These are phyloP conservation scores for Miamiensis avidus DNA, from an alignment of 169 alveolate species.

Conservation along the genomic window DNA sequence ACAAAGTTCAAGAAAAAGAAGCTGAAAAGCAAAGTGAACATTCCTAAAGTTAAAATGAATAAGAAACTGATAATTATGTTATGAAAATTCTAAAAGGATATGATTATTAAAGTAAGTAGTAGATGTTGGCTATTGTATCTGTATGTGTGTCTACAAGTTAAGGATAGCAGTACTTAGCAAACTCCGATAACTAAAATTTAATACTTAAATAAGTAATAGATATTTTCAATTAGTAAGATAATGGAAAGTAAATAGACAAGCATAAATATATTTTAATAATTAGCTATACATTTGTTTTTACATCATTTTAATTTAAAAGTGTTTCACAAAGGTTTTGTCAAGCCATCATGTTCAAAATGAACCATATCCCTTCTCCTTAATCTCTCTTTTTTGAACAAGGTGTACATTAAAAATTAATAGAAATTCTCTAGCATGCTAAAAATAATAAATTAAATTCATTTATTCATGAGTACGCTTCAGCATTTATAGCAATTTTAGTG, in stretches of 20 bases:
- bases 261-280: background rate
- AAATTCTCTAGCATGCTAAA: background rate
- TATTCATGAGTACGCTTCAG: conserved; percentile 2
- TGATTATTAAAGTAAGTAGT: background rate
- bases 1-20: no score
- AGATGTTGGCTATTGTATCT: background rate
- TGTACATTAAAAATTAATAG: background rate
- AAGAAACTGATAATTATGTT: background rate
- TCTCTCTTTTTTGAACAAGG: background rate
- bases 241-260: background rate
- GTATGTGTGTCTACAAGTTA: background rate
- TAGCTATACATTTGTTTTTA: background rate
- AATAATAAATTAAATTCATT: conserved; percentile 4
- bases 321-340: conserved; percentile 11
- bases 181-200: background rate
- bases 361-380: background rate
- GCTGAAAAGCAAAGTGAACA: background rate
- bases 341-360: conserved; percentile 7
- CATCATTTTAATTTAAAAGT: conserved; percentile 4
- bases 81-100: background rate
- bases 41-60: no score
- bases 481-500: background rate
- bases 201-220: background rate
- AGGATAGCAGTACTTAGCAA: background rate
- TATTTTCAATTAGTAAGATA: background rate